Evolutionary conservation across 139 green algal genomes (phyloP), one percentile per base, ranked within the genome.

Genomic region (Auxenochlorella pyrenoidosa): DNA sequence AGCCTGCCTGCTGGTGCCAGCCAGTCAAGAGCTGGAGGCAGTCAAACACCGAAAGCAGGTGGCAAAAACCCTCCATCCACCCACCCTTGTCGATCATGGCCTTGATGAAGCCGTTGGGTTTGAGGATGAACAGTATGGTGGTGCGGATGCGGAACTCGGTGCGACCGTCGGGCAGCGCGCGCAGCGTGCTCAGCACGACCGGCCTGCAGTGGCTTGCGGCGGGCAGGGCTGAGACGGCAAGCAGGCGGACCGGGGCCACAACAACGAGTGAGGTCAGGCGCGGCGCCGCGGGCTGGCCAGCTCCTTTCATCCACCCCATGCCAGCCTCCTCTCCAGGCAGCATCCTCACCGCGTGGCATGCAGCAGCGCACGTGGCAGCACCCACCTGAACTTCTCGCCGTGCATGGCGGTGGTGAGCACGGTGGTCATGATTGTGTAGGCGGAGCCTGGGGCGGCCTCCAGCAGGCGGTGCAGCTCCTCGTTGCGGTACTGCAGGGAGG

Each of bases 331-430:
- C 3, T 32, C 60, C 12, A 8, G 3, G 60, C 60, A 10, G 8
- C 47, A 18, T 54, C 10, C 10, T 34, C n/a, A 41, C 32, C n/a
- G 32, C 68, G 26, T 16, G 60, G 32, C 43, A 43, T 1, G 66
- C 44, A 63, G 66, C 34, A 12, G 60, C 30, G 26, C 84, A 66
- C 36, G n/a, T 79, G 80, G 70, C 70, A 76, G 70, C 72, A 24
- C 75, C 41, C 82, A 51, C 30, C 91, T 77, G 65, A 94, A 94
- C 32, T 84, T 89, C 63, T 94, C 92, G 15, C 92, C 92, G 75
- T 93, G 93, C 28, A 88, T 91, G 26, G 90, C 92, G 12, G 86
- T 91, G 34, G 90, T 93, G 30, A 63, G 41, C 41, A 93, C 89
- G 40, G 78, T 89, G 65, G 70, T 75, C 47, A 93, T 85, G 44